Evolutionary conservation across 495 filamentous ascomycete species (phyloP).

Genomic region (Trichoderma orchidacearum): DNA sequence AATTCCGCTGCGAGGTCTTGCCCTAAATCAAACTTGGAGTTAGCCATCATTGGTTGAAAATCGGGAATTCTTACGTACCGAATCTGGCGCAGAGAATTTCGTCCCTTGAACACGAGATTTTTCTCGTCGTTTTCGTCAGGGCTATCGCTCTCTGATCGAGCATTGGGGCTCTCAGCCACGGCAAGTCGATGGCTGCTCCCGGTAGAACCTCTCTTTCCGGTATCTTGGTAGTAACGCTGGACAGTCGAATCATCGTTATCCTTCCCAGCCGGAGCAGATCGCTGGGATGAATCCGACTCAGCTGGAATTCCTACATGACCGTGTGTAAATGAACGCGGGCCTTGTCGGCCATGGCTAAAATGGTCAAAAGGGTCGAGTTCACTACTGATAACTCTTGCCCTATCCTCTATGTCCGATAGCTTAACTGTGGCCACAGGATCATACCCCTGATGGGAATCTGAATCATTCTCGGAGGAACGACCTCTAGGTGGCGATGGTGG

Average conservation of each 20-base stretch:
- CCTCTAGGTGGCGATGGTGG: constrained; percentile 34
- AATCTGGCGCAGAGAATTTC: neutral
- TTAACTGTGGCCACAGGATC: neutral
- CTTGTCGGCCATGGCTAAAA: neutral
- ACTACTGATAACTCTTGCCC: neutral
- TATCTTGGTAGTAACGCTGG: neutral
- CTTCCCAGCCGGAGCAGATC: neutral
- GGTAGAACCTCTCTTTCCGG: neutral
- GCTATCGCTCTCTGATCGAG: neutral
- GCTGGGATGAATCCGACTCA: neutral
- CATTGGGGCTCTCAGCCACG: neutral
- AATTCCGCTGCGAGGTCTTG: constrained; percentile 16
- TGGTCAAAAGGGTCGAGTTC: neutral
- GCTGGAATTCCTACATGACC: neutral
- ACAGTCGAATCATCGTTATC: neutral
- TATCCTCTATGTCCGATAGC: neutral
- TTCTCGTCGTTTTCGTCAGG: neutral
- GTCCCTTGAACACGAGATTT: constrained; percentile 11
- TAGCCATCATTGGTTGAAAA: constrained; percentile 2
- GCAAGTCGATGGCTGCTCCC: neutral
- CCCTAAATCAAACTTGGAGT: constrained; percentile 2
- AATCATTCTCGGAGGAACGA: neutral
- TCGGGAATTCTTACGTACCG: constrained; percentile 4
- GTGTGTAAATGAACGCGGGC: neutral
- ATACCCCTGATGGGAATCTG: neutral